Base-by-base conservation (phyloP, 1,284 basidiomycete species). In the Sanghuangporus baumii region DNA sequence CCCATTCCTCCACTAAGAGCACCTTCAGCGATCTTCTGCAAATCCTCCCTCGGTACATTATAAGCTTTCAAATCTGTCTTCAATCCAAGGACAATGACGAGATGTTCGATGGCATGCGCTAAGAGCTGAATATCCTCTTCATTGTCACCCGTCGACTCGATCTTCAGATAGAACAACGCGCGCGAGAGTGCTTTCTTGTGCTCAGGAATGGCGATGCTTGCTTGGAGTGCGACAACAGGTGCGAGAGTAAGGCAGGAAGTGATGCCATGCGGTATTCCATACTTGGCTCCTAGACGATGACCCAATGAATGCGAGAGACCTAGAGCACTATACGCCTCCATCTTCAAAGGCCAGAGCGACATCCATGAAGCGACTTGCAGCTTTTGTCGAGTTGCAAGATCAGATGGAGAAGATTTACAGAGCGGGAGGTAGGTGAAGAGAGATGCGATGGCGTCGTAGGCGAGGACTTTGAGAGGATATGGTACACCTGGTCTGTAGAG, bases 221-320 rank as follows among this genome's bases (percentile, higher is more conserved):
- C 79, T 71, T 88, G 81, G 34, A 89, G 74, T 1, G 72, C 75
- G 23, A 91, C 81, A 37, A 84, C 83, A 0, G 86, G 79, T 0
- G 85, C 79, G 34, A 94, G 81, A 1, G 91, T 93, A 57, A 93
- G 75, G 72, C 91, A 93, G 88, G 89, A 91, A 6, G 91, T 93
- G 67, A 92, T 89, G 3, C 91, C 91, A 71, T 94, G 91, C 9
- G 87, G 85, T 63, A 94, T 93, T 57, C 78, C 74, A 70, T 93
- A 94, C 26, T 79, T 80, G 3, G 89, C 89, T 2, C 91, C 91
- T 12, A 94, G 79, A 67, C 82, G 86, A 71, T 93, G 89, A 12
- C 89, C 88, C 1, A 91, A 77, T 6, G 83, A 75, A 74, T 93
- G 91, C 18, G 88, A 90, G 14, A 93, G 76, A 91, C 92, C 14